Percentiles rank a stretch among this genome's conserved stretches.
Conservation (phyloP, 129 eudicot genomes). For the Glebionis coronaria region DNA sequence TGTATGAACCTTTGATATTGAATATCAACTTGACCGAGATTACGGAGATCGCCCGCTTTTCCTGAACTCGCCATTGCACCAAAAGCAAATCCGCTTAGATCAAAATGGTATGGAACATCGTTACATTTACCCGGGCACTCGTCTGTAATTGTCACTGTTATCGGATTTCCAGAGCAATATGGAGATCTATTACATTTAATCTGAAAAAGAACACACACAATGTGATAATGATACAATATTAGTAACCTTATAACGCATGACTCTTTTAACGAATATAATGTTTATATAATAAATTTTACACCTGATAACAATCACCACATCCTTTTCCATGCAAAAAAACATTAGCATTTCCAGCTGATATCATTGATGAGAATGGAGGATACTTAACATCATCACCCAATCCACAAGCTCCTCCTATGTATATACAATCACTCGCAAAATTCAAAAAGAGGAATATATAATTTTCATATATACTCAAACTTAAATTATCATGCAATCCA, state of each 20-base stretch:
- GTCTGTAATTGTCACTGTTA: conserved; percentile 36
- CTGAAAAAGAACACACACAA: conserved; percentile 13
- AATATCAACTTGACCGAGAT: conserved; percentile 35
- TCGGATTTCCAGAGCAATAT: conserved; percentile 30
- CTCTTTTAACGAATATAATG: no score
- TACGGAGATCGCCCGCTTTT: conserved; percentile 27
- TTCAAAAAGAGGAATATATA: not conserved
- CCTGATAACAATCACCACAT: conserved; percentile 43
- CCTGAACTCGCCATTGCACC: conserved; percentile 45
- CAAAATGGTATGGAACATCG: conserved; percentile 37
- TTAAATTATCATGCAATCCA: not conserved
- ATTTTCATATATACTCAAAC: not conserved
- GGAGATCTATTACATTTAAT: conserved; percentile 28
- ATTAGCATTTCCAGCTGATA: conserved; percentile 36
- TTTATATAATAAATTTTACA: not conserved
- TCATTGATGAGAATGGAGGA: conserved; percentile 16
- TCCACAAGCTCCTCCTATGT: conserved; percentile 44
- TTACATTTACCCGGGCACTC: conserved; percentile 43
- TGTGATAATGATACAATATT: not conserved
- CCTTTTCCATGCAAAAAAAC: conserved; percentile 34
- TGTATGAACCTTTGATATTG: conserved; percentile 28
- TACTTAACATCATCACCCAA: conserved; percentile 28
- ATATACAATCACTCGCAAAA: not conserved
- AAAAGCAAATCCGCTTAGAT: conserved; percentile 37
- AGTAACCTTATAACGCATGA: no score